A percentile compares a stretch with the other conserved stretches of the same genome.
These are phyloP conservation scores for Crucihimalaya himalaica DNA, from an alignment of 345 rosid species.

Conservation along the genomic window DNA sequence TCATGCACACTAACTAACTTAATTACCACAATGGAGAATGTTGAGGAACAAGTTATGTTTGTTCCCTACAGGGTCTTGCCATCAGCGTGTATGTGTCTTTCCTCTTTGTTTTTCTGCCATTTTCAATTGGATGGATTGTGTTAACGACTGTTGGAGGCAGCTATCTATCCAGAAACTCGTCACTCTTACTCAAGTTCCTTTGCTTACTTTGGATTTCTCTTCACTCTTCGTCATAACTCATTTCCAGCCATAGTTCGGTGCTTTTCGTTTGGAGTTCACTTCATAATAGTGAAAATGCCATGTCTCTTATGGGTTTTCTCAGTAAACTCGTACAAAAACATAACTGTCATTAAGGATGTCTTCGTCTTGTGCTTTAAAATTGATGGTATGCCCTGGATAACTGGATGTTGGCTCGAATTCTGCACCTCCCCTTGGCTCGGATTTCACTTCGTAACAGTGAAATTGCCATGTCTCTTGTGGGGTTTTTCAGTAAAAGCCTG, in stretches of 20 bases:
- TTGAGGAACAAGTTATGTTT: neutral
- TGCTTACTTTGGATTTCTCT: neutral
- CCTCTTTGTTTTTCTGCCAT: constrained; percentile 19
- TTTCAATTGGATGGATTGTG: constrained; percentile 24
- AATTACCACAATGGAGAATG: neutral
- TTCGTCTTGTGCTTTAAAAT: constrained; percentile 12
- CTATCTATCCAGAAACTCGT: neutral
- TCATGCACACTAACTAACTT: neutral
- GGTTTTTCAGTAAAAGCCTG: neutral
- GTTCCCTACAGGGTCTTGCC: constrained; percentile 14
- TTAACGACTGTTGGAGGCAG: constrained; percentile 10
- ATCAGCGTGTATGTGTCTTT: neutral
- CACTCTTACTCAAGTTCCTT: neutral
- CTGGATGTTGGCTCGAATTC: constrained; percentile 24
- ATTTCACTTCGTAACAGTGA: constrained; percentile 1
- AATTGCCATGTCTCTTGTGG: neutral
- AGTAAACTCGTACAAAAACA: constrained; percentile 8
- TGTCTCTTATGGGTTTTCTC: neutral
- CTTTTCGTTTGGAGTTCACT: neutral
- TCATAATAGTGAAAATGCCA: neutral
- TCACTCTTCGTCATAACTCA: neutral
- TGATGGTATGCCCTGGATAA: constrained; percentile 28
- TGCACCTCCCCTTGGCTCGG: constrained; percentile 14
- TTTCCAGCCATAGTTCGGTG: constrained; percentile 7
- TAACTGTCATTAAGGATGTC: neutral